These are phyloP conservation scores for Ensete ventricosum DNA, from an alignment of 176 grass and related monocot species.

Conservation along the genomic window DNA sequence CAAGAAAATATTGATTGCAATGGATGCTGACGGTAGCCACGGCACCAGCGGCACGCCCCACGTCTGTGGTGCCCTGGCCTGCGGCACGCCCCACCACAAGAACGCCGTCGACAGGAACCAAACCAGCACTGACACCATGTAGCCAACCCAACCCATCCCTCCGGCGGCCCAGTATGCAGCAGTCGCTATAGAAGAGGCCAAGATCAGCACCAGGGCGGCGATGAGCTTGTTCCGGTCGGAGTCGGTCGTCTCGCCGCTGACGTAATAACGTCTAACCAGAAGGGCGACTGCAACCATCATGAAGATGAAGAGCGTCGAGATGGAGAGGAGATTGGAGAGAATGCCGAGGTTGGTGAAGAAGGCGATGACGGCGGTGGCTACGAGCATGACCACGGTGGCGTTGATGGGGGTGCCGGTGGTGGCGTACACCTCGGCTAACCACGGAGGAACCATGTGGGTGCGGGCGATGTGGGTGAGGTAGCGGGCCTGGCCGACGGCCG, in stretches of 20 bases:
- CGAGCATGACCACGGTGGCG: slow-evolving; percentile 58
- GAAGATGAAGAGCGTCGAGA: slow-evolving; percentile 74
- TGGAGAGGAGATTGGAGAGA: slow-evolving; percentile 54
- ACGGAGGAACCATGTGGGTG: slow-evolving; percentile 53
- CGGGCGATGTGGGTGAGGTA: slow-evolving; percentile 62
- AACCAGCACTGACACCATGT: slow-evolving; percentile 23
- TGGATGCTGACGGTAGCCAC: slow-evolving; percentile 64
- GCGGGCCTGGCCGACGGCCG: slow-evolving; percentile 46
- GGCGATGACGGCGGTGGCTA: slow-evolving; percentile 41
- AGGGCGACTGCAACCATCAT: slow-evolving; percentile 56
- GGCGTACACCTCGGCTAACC: slow-evolving; percentile 38
- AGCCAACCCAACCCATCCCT: slow-evolving; percentile 28
- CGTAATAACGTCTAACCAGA: slow-evolving; percentile 47
- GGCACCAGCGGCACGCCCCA: slow-evolving; percentile 61
- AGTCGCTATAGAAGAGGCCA: slow-evolving; percentile 23
- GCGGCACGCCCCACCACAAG: slow-evolving; percentile 42
- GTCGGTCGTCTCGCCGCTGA: slow-evolving; percentile 29
- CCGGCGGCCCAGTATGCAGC: slow-evolving; percentile 24
- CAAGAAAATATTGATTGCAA: slow-evolving; percentile 16
- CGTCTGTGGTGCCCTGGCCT: slow-evolving; percentile 37
- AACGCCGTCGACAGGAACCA: slow-evolving; percentile 34
- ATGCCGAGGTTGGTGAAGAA: slow-evolving; percentile 51
- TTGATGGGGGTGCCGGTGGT: slow-evolving; percentile 39
- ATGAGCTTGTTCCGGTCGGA: slow-evolving; percentile 31
- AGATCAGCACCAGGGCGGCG: slow-evolving; percentile 29